Evolutionary conservation across 768 basidiomycete species (phyloP), one percentile per base, ranked within the genome.

Genomic region (Collybia nuda): DNA sequence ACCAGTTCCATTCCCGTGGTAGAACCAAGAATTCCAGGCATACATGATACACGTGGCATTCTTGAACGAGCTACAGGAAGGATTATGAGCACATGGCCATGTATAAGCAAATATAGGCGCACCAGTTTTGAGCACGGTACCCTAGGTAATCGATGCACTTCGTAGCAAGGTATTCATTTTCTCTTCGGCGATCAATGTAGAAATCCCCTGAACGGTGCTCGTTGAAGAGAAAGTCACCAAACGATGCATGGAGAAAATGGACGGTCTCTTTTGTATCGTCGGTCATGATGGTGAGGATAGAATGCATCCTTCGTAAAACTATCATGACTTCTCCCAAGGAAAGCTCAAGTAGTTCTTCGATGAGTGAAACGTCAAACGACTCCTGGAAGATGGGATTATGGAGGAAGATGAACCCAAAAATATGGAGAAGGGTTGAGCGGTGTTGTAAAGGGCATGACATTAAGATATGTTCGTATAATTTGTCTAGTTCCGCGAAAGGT

Each of bases 401-500:
- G n/a, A 26, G 24, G 18, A 44, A 44, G 15, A 44, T 1, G 17
- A 22, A 24, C 6, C 24, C 42, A 17, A 44, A 21, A 5, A 44
- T 44, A 7, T 44, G 42, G 8, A 44, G 12, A 5, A 28, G 24
- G 32, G 6, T 32, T 32, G 9, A 9, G 24, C 24, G 14, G 28
- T 44, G 15, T n/a, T 26, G 3, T 17, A 17, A n/a, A 6, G 24
- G 24, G 4, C n/a, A 7, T 5, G 42, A 15, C 17, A 15, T 9
- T 6, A 61, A 36, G 18, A 61, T 55, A 22, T 56, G 53, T 1
- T 19, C 18, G 26, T 62, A 62, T 6, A 62, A 48, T 29, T 28
- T 32, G 40, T 60, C 61, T 7, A 62, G 28, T 19, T 62, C 52
- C 2, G 54, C 44, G 36, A 56, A 60, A 12, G 56, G 44, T 8